Evolutionary conservation across 1,284 basidiomycete species (phyloP).

Genomic region (Cutaneotrichosporon sp.): DNA sequence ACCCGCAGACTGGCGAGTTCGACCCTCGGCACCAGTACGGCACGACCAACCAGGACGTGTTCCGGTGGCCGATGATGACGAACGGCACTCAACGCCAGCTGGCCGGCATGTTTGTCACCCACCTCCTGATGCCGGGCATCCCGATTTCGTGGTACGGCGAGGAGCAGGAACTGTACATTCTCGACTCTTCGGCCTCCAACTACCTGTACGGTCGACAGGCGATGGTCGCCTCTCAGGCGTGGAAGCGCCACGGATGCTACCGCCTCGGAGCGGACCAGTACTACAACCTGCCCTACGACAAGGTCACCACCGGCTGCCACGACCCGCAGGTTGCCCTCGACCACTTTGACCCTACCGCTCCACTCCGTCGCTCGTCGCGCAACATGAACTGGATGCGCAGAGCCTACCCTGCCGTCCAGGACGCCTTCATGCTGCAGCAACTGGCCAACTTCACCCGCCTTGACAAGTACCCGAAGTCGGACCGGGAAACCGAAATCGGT

Average conservation of each 20-base stretch:
- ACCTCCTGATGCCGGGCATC: constrained; percentile 81
- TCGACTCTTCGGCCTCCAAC: constrained; percentile 78
- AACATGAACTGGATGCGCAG: constrained; percentile 71
- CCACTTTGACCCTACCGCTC: constrained; percentile 87
- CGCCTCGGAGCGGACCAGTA: constrained; percentile 82
- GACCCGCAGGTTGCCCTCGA: constrained; percentile 88
- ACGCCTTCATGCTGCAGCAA: constrained; percentile 77
- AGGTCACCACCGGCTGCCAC: constrained; percentile 72
- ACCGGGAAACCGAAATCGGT: constrained; percentile 80
- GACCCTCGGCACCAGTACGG: constrained; percentile 88
- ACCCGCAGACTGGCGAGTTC: constrained; percentile 64
- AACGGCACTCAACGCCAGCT: constrained; percentile 76
- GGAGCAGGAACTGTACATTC: constrained; percentile 80
- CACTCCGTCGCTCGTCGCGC: constrained; percentile 68
- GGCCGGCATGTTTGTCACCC: constrained; percentile 73
- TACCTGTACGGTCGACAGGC: constrained; percentile 85
- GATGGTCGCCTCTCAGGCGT: constrained; percentile 78
- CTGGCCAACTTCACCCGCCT: constrained; percentile 77
- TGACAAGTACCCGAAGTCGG: constrained; percentile 79
- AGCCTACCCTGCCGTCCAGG: constrained; percentile 71
- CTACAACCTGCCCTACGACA: constrained; percentile 82
- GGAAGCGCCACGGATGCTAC: constrained; percentile 91
- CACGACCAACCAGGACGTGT: constrained; percentile 87
- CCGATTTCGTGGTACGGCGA: constrained; percentile 84
- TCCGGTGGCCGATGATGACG: constrained; percentile 82